Evolutionary conservation across 768 basidiomycete genomes (phyloP), one percentile per base, ranked within the genome.

Genomic region (Lentinula raphanica): DNA sequence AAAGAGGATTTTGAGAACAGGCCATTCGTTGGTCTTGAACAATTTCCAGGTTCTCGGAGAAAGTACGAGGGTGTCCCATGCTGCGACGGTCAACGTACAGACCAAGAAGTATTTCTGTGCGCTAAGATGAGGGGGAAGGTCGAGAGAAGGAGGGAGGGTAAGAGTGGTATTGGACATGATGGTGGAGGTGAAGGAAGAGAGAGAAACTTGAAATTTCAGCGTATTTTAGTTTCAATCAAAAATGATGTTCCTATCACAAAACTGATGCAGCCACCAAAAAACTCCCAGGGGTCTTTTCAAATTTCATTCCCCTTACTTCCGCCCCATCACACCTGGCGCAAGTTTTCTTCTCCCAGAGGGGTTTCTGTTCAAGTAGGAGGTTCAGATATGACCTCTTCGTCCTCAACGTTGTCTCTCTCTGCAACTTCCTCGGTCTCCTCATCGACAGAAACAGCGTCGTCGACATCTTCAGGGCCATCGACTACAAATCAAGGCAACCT

Each of bases 51-150:
- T 85, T 56, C 91, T 75, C 0, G 91, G 91, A 8, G 86, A 86
- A 49, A 94, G 81, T 35, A 94, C 91, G 65, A 94, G 84, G 35
- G 90, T 86, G 65, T 94, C 91, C 91, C 92, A 93, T 6, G 91
- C 91, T 0, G 90, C 88, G 57, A 94, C 89, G 55, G 91, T 94
- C 61, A 94, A 83, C 0, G 91, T 90, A 76, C 91, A 94, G 62
- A 93, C 92, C 48, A 90, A 83, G 68, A 93, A 92, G 65, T 94
- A 94, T 71, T 93, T 92, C 78, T 92, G 91, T 0, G 91, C 91
- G 29, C 81, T 83, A 35, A 93, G 78, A 68, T 90, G 91, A 1
- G 91, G 80, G 0, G 91, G 80, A 5, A 92, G 82, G 63, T 87
- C 75, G 66, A 93, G 84, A 23, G 84, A 88, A 55, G 77, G 70